These are phyloP conservation scores for Apiotrichum gamsii DNA, from an alignment of 1,284 basidiomycete species.

Conservation along the genomic window DNA sequence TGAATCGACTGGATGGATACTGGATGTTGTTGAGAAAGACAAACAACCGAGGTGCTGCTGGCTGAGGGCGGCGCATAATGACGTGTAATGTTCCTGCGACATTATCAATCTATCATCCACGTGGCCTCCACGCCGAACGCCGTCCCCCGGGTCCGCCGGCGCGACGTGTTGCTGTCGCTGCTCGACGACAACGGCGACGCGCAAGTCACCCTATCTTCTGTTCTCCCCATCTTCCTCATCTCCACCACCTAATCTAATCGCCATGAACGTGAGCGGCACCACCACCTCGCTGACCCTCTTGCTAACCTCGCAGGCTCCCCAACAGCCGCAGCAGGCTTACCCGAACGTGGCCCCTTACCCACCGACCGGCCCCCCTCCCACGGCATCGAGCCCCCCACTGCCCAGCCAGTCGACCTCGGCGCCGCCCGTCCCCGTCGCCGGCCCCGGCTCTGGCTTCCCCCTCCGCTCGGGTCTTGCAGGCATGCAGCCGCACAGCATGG, in stretches of 20 bases:
- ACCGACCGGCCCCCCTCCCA: constrained; percentile 2
- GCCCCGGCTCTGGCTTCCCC: constrained; percentile 47
- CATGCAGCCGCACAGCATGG: constrained; percentile 39
- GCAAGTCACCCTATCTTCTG: too few relatives aligned
- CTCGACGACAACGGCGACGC: too few relatives aligned
- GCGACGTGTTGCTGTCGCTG: too few relatives aligned
- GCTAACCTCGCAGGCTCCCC: neutral
- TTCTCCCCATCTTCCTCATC: neutral
- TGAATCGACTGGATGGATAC: too few relatives aligned
- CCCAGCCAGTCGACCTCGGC: neutral
- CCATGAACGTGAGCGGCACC: constrained; percentile 7
- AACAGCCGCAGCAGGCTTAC: constrained; percentile 13
- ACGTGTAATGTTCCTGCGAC: too few relatives aligned
- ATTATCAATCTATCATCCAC: too few relatives aligned
- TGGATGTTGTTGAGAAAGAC: too few relatives aligned
- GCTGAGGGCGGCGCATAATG: too few relatives aligned
- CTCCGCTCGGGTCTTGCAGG: constrained; percentile 42
- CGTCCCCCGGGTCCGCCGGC: too few relatives aligned
- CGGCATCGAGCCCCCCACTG: constrained; percentile 5
- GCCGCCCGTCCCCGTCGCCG: constrained; percentile 22
- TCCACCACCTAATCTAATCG: neutral
- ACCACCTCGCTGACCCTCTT: neutral
- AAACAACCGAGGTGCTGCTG: too few relatives aligned
- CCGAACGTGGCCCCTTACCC: constrained; percentile 22
- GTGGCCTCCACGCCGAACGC: too few relatives aligned